Evolutionary conservation across 345 rosid species (phyloP), one percentile per base, ranked within the genome.

Genomic region (Salix udensis): DNA sequence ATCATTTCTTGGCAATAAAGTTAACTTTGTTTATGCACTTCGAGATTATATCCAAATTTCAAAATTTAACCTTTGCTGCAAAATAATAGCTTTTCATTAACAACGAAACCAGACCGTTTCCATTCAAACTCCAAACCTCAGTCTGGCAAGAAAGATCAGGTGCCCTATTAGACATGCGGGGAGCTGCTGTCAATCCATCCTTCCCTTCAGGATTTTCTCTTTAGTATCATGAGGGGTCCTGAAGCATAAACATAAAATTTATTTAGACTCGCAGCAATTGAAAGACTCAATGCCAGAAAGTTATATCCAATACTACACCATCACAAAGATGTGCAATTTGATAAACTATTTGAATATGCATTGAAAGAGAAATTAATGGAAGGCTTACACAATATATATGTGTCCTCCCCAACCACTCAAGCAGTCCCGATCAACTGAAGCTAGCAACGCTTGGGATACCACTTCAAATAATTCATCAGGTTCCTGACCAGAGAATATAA

Each of bases 321-420:
- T 24, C 44, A 11, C 10, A 66, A 36, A 8, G 23, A 18, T 58
- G 15, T 3, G 10, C 69, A 66, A 9, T 34, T 34, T 37, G n/a
- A 18, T 13, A 65, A 16, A 67, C 44, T 19, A 30, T 67, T 21
- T 46, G 26, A 75, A 7, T 18, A 42, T 16, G 67, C 66, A 64
- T 4, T 31, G 31, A 65, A 67, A 65, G 64, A 37, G 34, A 10
- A 31, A 76, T 62, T 12, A 58, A 68, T 67, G 39, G 69, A 77
- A 82, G 72, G 71, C 97, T 91, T 93, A 96, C 99, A 96, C 94
- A 85, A 96, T 84, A 79, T 93, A 96, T 76, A 93, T 93, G 65
- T 91, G 94, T 65, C 98, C 98, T 80, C 99, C 99, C 99, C 99
- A 93, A 62, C 99, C 99, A 87, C 98, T 93, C 76, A 96, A 82